Percentiles rank a stretch among this genome's conserved stretches.
Conservation (phyloP, 495 filamentous ascomycete genomes). For the Oidiodendron maius region DNA sequence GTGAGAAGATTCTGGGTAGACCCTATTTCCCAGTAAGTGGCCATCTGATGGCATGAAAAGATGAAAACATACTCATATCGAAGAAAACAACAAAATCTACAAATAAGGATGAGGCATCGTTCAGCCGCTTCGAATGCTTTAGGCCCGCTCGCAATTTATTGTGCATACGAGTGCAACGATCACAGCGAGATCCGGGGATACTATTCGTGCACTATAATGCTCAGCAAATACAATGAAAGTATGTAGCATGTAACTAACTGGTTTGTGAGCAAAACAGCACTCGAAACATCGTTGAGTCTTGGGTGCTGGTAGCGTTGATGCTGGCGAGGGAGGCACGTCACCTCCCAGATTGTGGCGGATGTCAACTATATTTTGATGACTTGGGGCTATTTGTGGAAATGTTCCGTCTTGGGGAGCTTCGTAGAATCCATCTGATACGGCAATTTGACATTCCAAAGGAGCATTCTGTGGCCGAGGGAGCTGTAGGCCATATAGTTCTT, state of each 20-base stretch:
- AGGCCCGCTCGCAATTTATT: no score
- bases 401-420: no score
- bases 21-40: neutral
- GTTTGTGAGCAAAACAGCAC: neutral
- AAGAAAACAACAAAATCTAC: neutral
- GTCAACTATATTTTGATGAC: no score
- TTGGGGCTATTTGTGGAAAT: no score
- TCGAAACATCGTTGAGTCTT: no score
- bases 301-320: no score
- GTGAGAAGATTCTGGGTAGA: neutral
- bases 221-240: neutral
- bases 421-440: no score
- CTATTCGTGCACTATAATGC: neutral
- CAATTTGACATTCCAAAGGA: no score
- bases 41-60: neutral
- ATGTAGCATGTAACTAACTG: neutral
- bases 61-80: neutral
- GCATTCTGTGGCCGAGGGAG: no score
- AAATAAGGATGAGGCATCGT: neutral
- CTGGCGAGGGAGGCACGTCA: no score
- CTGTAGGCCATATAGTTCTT: no score
- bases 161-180: neutral
- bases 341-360: no score
- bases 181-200: neutral
- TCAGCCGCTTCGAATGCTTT: neutral